These are phyloP conservation scores for Xylariaceae sp. DNA, from an alignment of 2,329 filamentous ascomycete species.

Conservation along the genomic window DNA sequence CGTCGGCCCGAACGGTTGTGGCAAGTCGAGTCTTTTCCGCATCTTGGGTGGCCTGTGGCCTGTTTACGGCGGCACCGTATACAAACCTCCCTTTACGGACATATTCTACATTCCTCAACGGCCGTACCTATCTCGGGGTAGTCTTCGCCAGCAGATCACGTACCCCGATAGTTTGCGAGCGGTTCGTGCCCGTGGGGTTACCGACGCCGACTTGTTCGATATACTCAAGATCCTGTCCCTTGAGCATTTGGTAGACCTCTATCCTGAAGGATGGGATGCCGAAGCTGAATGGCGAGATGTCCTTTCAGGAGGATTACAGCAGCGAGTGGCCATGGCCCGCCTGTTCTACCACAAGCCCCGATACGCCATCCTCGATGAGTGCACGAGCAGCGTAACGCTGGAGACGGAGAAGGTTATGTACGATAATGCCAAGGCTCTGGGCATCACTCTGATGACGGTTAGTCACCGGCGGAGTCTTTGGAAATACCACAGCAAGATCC, in stretches of 20 bases:
- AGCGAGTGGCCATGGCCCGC: conserved; percentile 92
- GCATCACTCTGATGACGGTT: conserved; percentile 95
- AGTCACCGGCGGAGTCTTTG: conserved; percentile 85
- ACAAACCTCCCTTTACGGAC: conserved; percentile 84
- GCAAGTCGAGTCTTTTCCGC: conserved; percentile 92
- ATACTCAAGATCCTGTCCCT: conserved; percentile 79
- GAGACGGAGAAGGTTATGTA: conserved; percentile 97
- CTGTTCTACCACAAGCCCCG: conserved; percentile 89
- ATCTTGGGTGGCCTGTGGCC: conserved; percentile 97
- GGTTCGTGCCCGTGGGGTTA: conserved; percentile 79
- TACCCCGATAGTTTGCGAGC: conserved; percentile 86
- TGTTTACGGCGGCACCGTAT: conserved; percentile 88
- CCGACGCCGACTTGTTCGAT: conserved; percentile 70
- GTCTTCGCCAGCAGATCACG: conserved; percentile 92
- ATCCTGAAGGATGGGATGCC: conserved; percentile 77
- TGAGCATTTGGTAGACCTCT: conserved; percentile 71
- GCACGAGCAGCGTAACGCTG: conserved; percentile 88
- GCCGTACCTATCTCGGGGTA: conserved; percentile 86
- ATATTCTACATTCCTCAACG: conserved; percentile 99
- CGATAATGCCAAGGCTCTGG: conserved; percentile 84
- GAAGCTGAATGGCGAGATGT: conserved; percentile 97
- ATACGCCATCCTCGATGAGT: conserved; percentile 96
- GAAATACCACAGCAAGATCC: conserved; percentile 91
- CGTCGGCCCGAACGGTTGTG: conserved; percentile 93
- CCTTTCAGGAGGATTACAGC: conserved; percentile 85